These are phyloP conservation scores for Plenodomus tracheiphilus DNA, from an alignment of 2,329 filamentous ascomycete species.

Conservation along the genomic window DNA sequence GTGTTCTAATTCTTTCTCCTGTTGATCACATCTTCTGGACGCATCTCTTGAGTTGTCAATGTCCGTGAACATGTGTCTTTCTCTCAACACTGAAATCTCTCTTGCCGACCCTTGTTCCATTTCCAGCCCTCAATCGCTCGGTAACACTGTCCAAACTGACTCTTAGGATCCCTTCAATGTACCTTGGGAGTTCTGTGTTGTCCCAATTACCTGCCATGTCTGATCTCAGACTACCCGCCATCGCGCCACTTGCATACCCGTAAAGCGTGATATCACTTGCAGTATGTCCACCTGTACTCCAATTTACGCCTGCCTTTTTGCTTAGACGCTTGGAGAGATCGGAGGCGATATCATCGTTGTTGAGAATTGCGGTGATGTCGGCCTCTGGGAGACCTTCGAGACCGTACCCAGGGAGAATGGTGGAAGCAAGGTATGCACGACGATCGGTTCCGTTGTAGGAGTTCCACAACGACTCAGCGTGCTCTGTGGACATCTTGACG, in stretches of 20 bases:
- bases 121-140: constrained; percentile 17
- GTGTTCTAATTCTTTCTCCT: no score
- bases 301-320: constrained; percentile 38
- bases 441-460: constrained; percentile 38
- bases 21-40: no score
- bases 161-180: constrained; percentile 20
- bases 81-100: not conserved
- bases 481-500: constrained; percentile 38
- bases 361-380: constrained; percentile 34
- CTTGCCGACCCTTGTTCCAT: constrained; percentile 14
- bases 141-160: constrained; percentile 24
- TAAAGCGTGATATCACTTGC: constrained; percentile 45
- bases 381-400: constrained; percentile 26
- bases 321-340: constrained; percentile 37
- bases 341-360: constrained; percentile 24
- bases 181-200: constrained; percentile 24
- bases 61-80: not conserved
- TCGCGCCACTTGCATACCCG: constrained; percentile 35
- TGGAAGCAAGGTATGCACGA: constrained; percentile 24
- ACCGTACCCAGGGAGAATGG: constrained; percentile 38
- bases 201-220: constrained; percentile 31
- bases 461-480: constrained; percentile 29
- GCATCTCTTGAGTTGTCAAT: no score
- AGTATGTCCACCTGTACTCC: constrained; percentile 45
- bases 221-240: constrained; percentile 14